These are phyloP conservation scores for Ophiocytium majus DNA, from an alignment of 352 stramenopile genomes.

Conservation along the genomic window DNA sequence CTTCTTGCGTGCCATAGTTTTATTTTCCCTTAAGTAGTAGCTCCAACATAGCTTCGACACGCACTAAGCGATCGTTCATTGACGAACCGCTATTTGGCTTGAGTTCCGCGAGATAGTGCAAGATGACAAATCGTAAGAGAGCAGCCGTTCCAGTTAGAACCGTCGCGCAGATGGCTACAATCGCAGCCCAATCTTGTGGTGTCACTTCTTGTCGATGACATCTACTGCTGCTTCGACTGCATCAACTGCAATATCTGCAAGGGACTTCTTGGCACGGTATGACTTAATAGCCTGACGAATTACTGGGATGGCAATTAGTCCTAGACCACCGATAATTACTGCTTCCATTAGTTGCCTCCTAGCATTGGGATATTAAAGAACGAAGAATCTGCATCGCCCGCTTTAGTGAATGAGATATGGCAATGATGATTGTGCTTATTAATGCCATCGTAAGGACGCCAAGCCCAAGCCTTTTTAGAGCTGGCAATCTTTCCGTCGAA, in stretches of 20 bases:
- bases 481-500: slow-evolving; percentile 4
- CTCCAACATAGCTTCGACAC: neutral
- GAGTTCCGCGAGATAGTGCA: neutral
- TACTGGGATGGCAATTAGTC: slow-evolving; percentile 11
- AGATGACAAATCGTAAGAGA: neutral
- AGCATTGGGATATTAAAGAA: slow-evolving; percentile 18
- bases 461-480: slow-evolving; percentile 18
- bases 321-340: neutral
- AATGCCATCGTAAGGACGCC: slow-evolving; percentile 11
- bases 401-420: neutral
- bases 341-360: slow-evolving; percentile 12
- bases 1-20: slow-evolving; percentile 4
- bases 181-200: neutral
- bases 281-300: slow-evolving; percentile 10
- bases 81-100: too few relatives aligned
- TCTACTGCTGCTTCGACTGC: neutral
- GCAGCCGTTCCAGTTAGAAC: neutral
- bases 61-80: neutral
- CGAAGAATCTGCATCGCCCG: neutral
- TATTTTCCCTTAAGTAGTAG: neutral
- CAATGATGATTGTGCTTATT: slow-evolving; percentile 13
- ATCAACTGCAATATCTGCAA: neutral
- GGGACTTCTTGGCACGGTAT: neutral
- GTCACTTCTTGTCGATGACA: neutral
- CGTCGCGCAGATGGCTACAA: neutral